Base-by-base conservation (phyloP, 805 yeast species). In the Candida maltosa region DNA sequence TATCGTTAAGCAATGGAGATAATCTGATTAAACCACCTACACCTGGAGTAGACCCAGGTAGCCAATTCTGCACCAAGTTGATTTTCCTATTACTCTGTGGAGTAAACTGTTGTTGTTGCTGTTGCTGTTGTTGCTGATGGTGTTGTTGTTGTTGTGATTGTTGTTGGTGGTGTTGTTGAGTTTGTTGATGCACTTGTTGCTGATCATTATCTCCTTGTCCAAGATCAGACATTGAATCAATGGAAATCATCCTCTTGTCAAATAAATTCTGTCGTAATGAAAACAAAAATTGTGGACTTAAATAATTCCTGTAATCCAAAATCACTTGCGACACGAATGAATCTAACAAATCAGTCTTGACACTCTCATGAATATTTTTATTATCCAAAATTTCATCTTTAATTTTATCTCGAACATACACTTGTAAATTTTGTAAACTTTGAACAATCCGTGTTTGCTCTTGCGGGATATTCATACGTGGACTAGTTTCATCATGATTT, bases 11-110 rank as follows among this genome's bases (percentile, higher is more conserved):
- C n/a, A 40, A 29, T 19, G 45, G 41, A 16, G 39, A 34, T 24
- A 41, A 22, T 15, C 42, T 41, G 16, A 34, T 41, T 43, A 33
- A 23, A 11, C 26, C 31, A 9, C 12, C 11, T n/a, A 12, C 16
- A 12, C 29, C 26, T 14, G 20, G 17, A 31, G 19, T 14, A 32
- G 28, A 7, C 6, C 29, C 24, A 16, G 23, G 24, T 14, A 43
- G 29, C 47, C 46, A 45, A 21, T 32, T 38, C 18, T 34, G 31
- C 11, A 42, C n/a, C n/a, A n/a, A n/a, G n/a, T n/a, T n/a, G n/a
- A n/a, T n/a, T n/a, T n/a, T n/a, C n/a, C n/a, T n/a, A n/a, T n/a
- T n/a, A n/a, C n/a, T n/a, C n/a, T n/a, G n/a, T n/a, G n/a, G 29
- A 8, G 31, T 34, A 7, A 43, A 28, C 23, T 38, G 40, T 23